phyloP scores from a whole-genome alignment of 148 eudicot species.

The Mesembryanthemum crystallinum region DNA sequence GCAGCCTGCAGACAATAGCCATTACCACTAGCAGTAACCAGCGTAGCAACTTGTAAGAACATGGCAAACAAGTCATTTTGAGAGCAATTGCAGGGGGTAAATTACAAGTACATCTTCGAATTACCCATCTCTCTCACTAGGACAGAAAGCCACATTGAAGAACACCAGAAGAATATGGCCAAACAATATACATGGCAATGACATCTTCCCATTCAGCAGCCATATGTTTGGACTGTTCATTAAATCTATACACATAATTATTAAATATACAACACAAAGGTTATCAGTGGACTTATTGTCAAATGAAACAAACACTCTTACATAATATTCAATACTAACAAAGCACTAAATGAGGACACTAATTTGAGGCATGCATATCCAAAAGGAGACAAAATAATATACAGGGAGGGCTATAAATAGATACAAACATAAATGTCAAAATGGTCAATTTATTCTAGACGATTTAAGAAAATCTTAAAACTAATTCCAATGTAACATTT shows the following conservation, averaged over 20 bases:
- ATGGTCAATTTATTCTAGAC: too few relatives aligned
- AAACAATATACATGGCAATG: background rate
- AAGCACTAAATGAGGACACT: background rate
- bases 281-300: background rate
- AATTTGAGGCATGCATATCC: background rate
- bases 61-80: background rate
- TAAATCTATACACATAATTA: background rate
- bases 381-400: too few relatives aligned
- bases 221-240: background rate
- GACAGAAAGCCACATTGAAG: background rate
- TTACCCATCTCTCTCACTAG: background rate
- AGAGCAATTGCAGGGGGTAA: background rate
- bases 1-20: too few relatives aligned
- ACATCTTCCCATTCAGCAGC: background rate
- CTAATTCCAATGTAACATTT: background rate
- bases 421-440: too few relatives aligned
- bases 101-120: background rate
- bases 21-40: background rate
- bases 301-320: background rate
- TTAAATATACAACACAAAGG: background rate
- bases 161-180: background rate
- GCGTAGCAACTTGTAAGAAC: background rate
- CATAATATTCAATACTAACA: background rate
- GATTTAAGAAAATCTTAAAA: background rate
- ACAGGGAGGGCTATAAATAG: too few relatives aligned